A percentile compares a stretch with the other conserved stretches of the same genome.
These are phyloP conservation scores for Pecoramyces ruminantium DNA, from an alignment of 192 early-diverging fungal genomes.

Conservation along the genomic window DNA sequence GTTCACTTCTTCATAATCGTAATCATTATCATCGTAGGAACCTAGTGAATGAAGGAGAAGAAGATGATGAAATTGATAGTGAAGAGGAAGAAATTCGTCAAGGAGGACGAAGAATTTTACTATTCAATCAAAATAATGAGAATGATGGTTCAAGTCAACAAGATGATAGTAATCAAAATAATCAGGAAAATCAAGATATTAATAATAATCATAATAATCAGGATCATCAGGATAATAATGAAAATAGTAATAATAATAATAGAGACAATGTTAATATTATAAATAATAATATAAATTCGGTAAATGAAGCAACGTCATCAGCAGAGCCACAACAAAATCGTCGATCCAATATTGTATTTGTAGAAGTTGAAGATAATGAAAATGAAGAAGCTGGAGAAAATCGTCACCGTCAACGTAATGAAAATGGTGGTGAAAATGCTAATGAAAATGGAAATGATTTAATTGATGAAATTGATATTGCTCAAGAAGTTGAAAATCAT, in stretches of 20 bases:
- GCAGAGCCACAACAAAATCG: not conserved
- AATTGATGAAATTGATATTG: not conserved
- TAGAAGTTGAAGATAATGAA: not conserved
- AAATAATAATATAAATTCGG: not conserved
- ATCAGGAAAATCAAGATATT: too few species aligned
- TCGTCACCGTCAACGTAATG: not conserved
- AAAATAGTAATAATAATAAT: too few species aligned
- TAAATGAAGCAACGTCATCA: not conserved
- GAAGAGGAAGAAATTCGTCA: not conserved
- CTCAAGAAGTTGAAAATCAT: not conserved
- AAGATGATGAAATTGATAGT: not conserved
- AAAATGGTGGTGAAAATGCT: too few species aligned
- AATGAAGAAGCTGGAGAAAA: not conserved
- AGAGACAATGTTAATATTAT: not conserved
- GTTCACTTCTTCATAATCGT: not conserved
- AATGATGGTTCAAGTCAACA: too few species aligned
- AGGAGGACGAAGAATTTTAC: not conserved
- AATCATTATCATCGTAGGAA: too few species aligned
- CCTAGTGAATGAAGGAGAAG: too few species aligned
- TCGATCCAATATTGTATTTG: not conserved
- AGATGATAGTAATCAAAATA: too few species aligned
- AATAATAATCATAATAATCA: too few species aligned
- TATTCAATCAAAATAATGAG: not conserved
- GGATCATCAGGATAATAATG: too few species aligned
- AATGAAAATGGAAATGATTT: not conserved